These are phyloP conservation scores for Xylaria digitata DNA, from an alignment of 2,329 filamentous ascomycete species.

Conservation along the genomic window DNA sequence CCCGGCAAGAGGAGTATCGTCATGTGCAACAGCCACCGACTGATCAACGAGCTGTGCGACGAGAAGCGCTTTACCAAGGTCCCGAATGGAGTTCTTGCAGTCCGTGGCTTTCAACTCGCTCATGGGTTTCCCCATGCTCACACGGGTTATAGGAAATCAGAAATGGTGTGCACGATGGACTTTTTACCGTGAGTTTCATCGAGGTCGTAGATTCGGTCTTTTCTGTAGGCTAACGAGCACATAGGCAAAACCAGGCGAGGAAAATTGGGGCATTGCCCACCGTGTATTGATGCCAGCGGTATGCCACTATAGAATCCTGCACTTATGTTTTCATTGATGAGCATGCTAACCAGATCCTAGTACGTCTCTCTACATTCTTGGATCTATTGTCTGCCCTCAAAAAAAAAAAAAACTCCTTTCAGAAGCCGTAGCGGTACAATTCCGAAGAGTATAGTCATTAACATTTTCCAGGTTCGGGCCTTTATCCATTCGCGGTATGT, in stretches of 20 bases:
- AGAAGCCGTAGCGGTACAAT: neutral
- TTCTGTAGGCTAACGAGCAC: constrained; percentile 24
- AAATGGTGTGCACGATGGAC: constrained; percentile 70
- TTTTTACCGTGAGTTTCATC: constrained; percentile 67
- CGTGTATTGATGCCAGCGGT: constrained; percentile 45
- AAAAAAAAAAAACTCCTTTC: too few species aligned
- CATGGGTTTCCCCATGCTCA: constrained; percentile 13
- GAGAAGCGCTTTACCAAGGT: constrained; percentile 74
- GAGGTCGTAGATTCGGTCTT: neutral
- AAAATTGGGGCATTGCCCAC: constrained; percentile 68
- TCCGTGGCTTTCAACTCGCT: constrained; percentile 39
- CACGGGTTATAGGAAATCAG: constrained; percentile 60
- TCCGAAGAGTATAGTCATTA: constrained; percentile 55
- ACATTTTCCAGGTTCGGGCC: constrained; percentile 75
- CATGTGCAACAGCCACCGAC: constrained; percentile 63
- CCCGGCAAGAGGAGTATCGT: constrained; percentile 58
- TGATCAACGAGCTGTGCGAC: constrained; percentile 73
- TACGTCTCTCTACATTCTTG: constrained; percentile 29
- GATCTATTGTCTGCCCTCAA: neutral
- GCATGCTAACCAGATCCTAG: constrained; percentile 32
- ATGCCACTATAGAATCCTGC: constrained; percentile 8
- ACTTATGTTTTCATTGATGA: neutral
- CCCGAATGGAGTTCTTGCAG: constrained; percentile 60
- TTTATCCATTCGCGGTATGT: constrained; percentile 74
- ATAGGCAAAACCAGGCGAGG: constrained; percentile 59